Base-by-base conservation (phyloP, 208 protist genomes). In the Leishmania mexicana region DNA sequence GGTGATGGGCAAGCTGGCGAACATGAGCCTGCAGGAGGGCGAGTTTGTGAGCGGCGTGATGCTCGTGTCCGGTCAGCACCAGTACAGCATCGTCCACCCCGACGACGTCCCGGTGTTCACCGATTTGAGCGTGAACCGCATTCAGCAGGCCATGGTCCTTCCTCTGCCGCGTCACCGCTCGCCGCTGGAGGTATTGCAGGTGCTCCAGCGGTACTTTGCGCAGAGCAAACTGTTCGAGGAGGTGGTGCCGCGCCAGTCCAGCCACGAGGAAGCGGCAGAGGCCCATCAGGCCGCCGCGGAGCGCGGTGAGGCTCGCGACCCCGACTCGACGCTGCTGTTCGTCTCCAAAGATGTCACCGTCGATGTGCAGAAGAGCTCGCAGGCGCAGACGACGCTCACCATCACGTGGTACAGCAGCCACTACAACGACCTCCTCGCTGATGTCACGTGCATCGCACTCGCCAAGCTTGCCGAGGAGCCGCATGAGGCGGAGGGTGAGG, bases 391-490 rank as follows among this genome's bases (percentile, higher is more conserved):
- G 57, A 97, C 92, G 73, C 85, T 97, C n/a, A 94, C 90, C 19
- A 93, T 98, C 72, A 91, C 85, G 62, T 98, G 96, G 94, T 85
- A 86, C 51, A 87, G 92, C 45, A 95, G 89, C 80, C 88, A 95
- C 81, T 94, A 94, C 89, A 97, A 94, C 75, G 96, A 98, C 83
- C 86, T 98, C 62, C 79, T 98, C 54, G 96, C 96, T 19, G 96
- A 98, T 76, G 93, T 96, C 64, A 95, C 93, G 45, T 97, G 93
- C 86, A 95, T 97, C 76, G 94, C 94, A 3, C 84, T 98, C n/a
- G 77, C 89, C 31, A 92, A 95, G 76, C 85, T 98, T 35, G 91
- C 94, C 57, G 90, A 93, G 47, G 86, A 93, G 47, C 81, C 87
- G 76, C 83, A 88, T 67, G 87, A 88, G 35, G 84, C 74, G 49